Conservation (phyloP, 2,329 filamentous ascomycete species). For the Madurella mycetomatis region DNA sequence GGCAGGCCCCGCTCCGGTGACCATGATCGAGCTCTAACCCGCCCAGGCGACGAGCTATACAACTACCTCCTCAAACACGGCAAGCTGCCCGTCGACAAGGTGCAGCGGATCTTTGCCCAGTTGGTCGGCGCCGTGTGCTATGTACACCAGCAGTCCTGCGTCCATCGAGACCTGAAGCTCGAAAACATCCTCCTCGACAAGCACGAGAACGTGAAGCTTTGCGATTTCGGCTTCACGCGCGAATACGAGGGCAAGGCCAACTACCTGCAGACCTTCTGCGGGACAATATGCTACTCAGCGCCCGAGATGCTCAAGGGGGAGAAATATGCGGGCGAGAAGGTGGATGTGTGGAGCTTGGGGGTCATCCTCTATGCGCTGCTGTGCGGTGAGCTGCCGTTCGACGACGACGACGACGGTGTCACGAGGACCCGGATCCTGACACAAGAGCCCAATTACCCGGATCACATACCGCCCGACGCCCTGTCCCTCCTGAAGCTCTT, state of each 20-base stretch:
- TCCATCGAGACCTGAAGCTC: conserved; percentile 93
- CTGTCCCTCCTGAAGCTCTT: conserved; percentile 70
- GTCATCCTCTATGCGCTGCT: conserved; percentile 80
- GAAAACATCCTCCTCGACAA: conserved; percentile 97
- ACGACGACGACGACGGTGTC: conserved; percentile 87
- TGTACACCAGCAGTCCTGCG: conserved; percentile 90
- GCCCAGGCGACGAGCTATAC: conserved; percentile 85
- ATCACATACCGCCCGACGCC: conserved; percentile 72
- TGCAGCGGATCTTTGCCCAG: conserved; percentile 93
- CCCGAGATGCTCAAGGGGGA: conserved; percentile 98
- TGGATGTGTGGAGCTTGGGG: conserved; percentile 91
- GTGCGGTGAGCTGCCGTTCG: conserved; percentile 85
- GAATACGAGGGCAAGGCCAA: conserved; percentile 95
- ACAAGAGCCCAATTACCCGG: conserved; percentile 80
- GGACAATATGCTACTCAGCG: conserved; percentile 94
- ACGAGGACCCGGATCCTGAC: conserved; percentile 82
- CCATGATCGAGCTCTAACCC: conserved; percentile 19
- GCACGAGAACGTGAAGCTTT: conserved; percentile 93
- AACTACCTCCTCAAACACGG: conserved; percentile 90
- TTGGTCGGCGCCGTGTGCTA: conserved; percentile 92
- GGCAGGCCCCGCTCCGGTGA: background rate
- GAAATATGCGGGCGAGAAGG: conserved; percentile 96
- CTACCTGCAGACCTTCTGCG: conserved; percentile 95
- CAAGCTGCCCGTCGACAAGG: conserved; percentile 75
- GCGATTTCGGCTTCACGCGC: conserved; percentile 95